A percentile compares a stretch with the other conserved stretches of the same genome.
Evolutionary conservation across 495 filamentous ascomycete genomes (phyloP).

Genomic region (Aspergillus sclerotioniger): DNA sequence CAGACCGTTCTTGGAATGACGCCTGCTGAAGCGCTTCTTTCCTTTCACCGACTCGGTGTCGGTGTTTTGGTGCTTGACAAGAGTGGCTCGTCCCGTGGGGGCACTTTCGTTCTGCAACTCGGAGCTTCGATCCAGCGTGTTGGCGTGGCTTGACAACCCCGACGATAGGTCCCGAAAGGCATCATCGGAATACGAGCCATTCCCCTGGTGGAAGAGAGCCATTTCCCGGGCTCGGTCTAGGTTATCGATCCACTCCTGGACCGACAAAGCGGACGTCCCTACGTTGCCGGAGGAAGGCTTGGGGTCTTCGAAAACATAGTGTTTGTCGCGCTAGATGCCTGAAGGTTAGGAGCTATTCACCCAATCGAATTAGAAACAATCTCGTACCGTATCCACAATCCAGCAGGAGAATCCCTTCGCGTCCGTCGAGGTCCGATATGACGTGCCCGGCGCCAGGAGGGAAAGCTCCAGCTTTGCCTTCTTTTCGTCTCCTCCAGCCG

Average conservation of each 20-base stretch:
- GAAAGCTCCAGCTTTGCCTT: constrained; percentile 89
- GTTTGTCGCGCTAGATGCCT: constrained; percentile 71
- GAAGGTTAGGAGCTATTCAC: constrained; percentile 15
- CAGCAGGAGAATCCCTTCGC: constrained; percentile 81
- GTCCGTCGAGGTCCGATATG: constrained; percentile 76
- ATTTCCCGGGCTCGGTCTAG: constrained; percentile 80
- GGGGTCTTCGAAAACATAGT: constrained; percentile 89
- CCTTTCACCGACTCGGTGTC: constrained; percentile 58
- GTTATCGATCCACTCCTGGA: constrained; percentile 84
- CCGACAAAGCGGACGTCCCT: constrained; percentile 48
- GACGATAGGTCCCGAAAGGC: constrained; percentile 71
- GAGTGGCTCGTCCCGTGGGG: constrained; percentile 41
- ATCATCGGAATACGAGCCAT: constrained; percentile 67
- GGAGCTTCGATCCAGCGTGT: constrained; percentile 63
- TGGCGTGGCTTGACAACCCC: constrained; percentile 69
- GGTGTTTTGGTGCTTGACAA: constrained; percentile 46
- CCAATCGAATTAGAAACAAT: neutral
- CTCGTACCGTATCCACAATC: constrained; percentile 88
- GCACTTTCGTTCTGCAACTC: constrained; percentile 36
- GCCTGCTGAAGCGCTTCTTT: constrained; percentile 81
- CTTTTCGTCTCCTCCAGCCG: constrained; percentile 95
- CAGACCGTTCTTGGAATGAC: constrained; percentile 86
- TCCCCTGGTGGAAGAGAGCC: constrained; percentile 66
- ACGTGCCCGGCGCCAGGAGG: constrained; percentile 66
- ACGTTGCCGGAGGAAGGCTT: constrained; percentile 59